Base-by-base conservation (phyloP, 2,329 filamentous ascomycete genomes). In the Colletotrichum chlorophyti region DNA sequence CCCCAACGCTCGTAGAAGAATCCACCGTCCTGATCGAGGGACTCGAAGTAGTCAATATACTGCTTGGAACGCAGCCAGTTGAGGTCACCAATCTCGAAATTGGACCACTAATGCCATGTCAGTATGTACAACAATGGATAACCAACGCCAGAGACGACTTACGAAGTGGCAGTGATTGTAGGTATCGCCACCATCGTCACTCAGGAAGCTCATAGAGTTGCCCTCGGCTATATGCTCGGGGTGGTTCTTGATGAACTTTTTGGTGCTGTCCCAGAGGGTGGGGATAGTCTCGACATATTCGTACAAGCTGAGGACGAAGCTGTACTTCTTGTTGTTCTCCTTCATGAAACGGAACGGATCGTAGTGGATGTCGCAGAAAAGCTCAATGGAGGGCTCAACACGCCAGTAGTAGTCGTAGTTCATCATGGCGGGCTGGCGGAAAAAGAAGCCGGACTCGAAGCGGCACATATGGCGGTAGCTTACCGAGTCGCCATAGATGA, bases 321-420 rank as follows among this genome's bases (percentile, higher is more conserved):
- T 94, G 84, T 99, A 99, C 79, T 97, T 98, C 81, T 98, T 99
- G 74, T 91, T 89, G 77, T 96, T 88, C 71, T 98, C 93, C 67
- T 90, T 88, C 93, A 99, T 97, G 80, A 87, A 93, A 64, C 91
- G 91, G 88, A 99, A 99, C 7, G 95, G 91, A 71, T 99, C 95
- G 75, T 96, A 96, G 75, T 92, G 84, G 69, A 99, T 84, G 72
- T 99, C 95, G 78, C 95, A 99, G 83, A 87, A 97, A 62, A 99
- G 89, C 80, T 98, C 91, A 72, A 99, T 88, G 76, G 91, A 95
- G 67, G 95, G 95, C 83, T 99, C 95, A 12, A 99, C 95, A 66
- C 96, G 91, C 95, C 95, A 99, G 84, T 99, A 99, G 86, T 92
- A 99, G 72, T 99, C 95, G 76, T 96, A 99, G 73, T 98, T 93